Conservation (phyloP, 345 rosid species). For the Acer campestre region DNA sequence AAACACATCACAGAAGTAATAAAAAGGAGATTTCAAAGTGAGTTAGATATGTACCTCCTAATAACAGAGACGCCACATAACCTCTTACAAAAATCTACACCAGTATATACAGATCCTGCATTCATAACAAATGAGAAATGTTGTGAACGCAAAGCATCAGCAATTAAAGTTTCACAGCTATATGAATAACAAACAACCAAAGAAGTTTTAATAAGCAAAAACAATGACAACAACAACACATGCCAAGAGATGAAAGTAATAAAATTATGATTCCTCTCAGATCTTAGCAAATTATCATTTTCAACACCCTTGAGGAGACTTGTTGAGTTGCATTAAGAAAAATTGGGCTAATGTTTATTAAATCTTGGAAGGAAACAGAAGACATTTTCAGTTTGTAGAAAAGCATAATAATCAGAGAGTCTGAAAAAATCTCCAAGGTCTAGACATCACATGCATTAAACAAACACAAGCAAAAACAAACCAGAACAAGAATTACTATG, state of each 20-base stretch:
- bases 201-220: background rate
- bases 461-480: background rate
- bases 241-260: background rate
- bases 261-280: background rate
- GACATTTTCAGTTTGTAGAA: background rate
- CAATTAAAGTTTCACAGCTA: background rate
- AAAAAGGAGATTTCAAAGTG: background rate
- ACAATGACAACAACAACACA: background rate
- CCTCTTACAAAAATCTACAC: conserved; percentile 98
- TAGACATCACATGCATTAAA: background rate
- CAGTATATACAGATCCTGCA: conserved; percentile 94
- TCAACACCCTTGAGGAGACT: background rate
- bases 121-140: conserved; percentile 11
- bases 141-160: background rate
- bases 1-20: background rate
- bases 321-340: background rate
- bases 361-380: background rate
- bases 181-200: background rate
- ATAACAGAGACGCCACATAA: conserved; percentile 96
- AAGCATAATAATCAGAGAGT: background rate
- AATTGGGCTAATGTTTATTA: background rate
- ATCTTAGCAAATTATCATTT: background rate
- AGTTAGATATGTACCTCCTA: conserved; percentile 66
- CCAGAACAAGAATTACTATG: background rate
- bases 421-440: background rate